Conservation (phyloP, 768 basidiomycete genomes). For the Leccinum subgranulosum region DNA sequence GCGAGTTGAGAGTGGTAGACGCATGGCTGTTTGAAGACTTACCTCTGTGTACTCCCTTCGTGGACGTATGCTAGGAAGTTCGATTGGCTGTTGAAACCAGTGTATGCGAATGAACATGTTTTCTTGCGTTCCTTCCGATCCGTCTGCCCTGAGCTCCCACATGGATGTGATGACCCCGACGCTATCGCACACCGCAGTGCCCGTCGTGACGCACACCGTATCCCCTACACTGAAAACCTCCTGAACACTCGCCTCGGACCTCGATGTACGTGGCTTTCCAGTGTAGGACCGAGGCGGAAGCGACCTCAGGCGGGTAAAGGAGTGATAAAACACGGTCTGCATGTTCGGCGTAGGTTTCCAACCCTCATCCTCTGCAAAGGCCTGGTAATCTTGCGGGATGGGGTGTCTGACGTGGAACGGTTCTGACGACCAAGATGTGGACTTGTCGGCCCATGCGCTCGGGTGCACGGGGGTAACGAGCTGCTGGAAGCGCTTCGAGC, state of each 20-base stretch:
- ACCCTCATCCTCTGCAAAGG: slow-evolving; percentile 24
- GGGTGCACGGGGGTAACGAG: slow-evolving; percentile 29
- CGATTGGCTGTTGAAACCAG: slow-evolving; percentile 70
- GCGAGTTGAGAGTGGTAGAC: not conserved
- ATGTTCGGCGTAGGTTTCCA: slow-evolving; percentile 19
- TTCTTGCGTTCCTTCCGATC: slow-evolving; percentile 26
- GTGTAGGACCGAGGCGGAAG: slow-evolving; percentile 15
- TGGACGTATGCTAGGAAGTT: slow-evolving; percentile 59
- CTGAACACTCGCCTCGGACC: slow-evolving; percentile 4
- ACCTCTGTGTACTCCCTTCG: slow-evolving; percentile 62
- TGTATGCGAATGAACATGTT: slow-evolving; percentile 62
- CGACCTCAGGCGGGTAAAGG: slow-evolving; percentile 24
- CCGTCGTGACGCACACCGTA: slow-evolving; percentile 57
- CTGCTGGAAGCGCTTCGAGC: slow-evolving; percentile 36
- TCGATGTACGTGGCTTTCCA: slow-evolving; percentile 10
- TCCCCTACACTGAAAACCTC: slow-evolving; percentile 58
- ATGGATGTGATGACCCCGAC: slow-evolving; percentile 68
- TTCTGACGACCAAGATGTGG: slow-evolving; percentile 27
- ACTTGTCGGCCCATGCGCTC: slow-evolving; percentile 26
- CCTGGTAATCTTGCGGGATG: slow-evolving; percentile 25
- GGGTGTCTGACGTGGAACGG: slow-evolving; percentile 20
- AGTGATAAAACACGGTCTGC: slow-evolving; percentile 29
- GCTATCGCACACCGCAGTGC: slow-evolving; percentile 47
- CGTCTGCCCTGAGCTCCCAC: slow-evolving; percentile 49
- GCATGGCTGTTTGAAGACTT: slow-evolving; percentile 11